These are phyloP conservation scores for Termitomyces sp. DNA, from an alignment of 768 basidiomycete genomes.

Conservation along the genomic window DNA sequence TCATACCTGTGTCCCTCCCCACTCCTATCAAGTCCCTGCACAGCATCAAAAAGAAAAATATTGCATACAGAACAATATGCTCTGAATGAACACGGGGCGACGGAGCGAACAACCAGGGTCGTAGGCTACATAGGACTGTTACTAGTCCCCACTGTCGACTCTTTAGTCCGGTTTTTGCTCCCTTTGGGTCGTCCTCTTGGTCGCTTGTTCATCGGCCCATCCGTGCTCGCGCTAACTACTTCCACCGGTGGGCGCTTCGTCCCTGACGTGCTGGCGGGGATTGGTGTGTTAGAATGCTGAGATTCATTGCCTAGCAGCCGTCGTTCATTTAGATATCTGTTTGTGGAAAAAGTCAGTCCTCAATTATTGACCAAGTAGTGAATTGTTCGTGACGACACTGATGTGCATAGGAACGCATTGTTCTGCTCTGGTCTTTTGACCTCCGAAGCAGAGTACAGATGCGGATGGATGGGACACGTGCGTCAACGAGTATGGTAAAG, in stretches of 20 bases:
- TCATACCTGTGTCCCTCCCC: background rate
- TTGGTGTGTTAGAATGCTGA: constrained; percentile 7
- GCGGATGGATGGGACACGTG: background rate
- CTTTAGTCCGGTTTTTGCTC: constrained; percentile 49
- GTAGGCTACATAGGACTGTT: constrained; percentile 6
- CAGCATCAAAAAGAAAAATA: background rate
- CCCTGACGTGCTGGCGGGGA: constrained; percentile 11
- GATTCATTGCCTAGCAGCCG: constrained; percentile 45
- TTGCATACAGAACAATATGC: background rate
- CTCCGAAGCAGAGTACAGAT: background rate
- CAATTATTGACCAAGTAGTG: background rate
- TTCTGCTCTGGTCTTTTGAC: background rate
- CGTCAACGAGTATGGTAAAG: background rate
- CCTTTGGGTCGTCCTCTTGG: constrained; percentile 67
- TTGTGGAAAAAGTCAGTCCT: background rate
- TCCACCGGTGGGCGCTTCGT: constrained; percentile 24
- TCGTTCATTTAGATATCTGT: constrained; percentile 59
- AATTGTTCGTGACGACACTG: too few relatives aligned
- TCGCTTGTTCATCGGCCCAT: constrained; percentile 34
- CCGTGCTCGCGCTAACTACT: constrained; percentile 8
- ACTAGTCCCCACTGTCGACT: constrained; percentile 1
- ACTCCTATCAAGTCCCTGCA: background rate
- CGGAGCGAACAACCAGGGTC: background rate
- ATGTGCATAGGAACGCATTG: too few relatives aligned
- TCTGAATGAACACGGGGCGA: background rate